Conservation (phyloP, 2,329 filamentous ascomycete genomes). For the Pyrenophora graminea region DNA sequence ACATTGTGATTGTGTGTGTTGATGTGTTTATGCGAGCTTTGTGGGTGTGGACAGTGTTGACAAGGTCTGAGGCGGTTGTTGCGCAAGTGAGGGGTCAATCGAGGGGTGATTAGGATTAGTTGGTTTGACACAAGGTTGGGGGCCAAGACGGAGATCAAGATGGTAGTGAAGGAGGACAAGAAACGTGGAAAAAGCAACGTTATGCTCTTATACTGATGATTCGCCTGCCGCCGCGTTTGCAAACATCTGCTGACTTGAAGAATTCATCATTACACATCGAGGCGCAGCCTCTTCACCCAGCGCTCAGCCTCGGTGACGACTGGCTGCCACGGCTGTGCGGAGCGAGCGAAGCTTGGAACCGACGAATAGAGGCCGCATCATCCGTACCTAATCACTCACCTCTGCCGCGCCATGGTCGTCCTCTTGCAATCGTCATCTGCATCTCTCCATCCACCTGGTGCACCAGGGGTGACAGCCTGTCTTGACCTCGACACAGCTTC, state of each 20-base stretch:
- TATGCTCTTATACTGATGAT: constrained; percentile 21
- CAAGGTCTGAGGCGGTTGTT: background rate
- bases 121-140: constrained; percentile 17
- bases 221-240: constrained; percentile 22
- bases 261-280: constrained; percentile 20
- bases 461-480: background rate
- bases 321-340: constrained; percentile 25
- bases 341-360: constrained; percentile 4
- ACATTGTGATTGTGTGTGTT: constrained; percentile 48
- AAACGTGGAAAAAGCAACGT: constrained; percentile 11
- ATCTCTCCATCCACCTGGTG: too few species aligned
- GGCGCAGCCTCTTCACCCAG: constrained; percentile 37
- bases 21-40: constrained; percentile 5
- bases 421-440: background rate
- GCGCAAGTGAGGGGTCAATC: constrained; percentile 16
- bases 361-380: constrained; percentile 13
- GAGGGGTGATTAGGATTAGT: constrained; percentile 10
- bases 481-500: background rate
- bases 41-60: background rate
- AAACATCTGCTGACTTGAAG: constrained; percentile 31
- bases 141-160: background rate
- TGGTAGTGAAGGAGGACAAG: constrained; percentile 16
- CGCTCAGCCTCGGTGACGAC: constrained; percentile 36
- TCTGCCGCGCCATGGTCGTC: background rate
- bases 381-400: constrained; percentile 6